Percentiles rank a stretch among this genome's conserved stretches.
These are phyloP conservation scores for Pseudozyma hubeiensis DNA, from an alignment of 1,284 basidiomycete genomes.

Conservation along the genomic window DNA sequence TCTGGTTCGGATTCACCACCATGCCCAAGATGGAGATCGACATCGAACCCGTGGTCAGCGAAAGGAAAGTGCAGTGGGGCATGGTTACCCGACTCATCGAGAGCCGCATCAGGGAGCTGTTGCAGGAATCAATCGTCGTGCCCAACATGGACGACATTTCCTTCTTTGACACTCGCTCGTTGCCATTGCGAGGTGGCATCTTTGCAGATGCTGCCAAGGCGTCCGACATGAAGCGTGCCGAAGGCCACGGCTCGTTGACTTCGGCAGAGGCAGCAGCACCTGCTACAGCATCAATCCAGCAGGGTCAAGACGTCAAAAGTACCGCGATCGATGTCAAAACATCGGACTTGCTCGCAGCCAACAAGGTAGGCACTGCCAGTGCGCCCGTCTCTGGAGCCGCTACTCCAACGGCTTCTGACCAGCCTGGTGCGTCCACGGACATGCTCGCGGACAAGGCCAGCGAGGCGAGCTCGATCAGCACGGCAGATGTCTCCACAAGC, in stretches of 20 bases:
- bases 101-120: slow-evolving; percentile 85
- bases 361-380: slow-evolving; percentile 26
- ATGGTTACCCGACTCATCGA: slow-evolving; percentile 92
- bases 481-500: slow-evolving; percentile 5
- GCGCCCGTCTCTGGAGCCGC: slow-evolving; percentile 46
- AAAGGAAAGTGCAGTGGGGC: slow-evolving; percentile 88
- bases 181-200: slow-evolving; percentile 83
- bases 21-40: slow-evolving; percentile 87
- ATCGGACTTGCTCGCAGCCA: slow-evolving; percentile 30
- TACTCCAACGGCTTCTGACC: slow-evolving; percentile 24
- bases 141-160: slow-evolving; percentile 98
- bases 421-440: slow-evolving; percentile 7
- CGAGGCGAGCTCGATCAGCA: slow-evolving; percentile 22
- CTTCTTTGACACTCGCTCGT: slow-evolving; percentile 83
- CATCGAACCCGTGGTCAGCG: slow-evolving; percentile 92
- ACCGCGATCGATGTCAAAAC: slow-evolving; percentile 10
- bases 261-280: slow-evolving; percentile 8
- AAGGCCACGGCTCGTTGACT: slow-evolving; percentile 9
- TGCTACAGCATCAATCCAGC: slow-evolving; percentile 2
- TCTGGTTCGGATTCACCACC: slow-evolving; percentile 98
- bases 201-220: slow-evolving; percentile 79
- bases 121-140: slow-evolving; percentile 89
- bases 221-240: slow-evolving; percentile 12
- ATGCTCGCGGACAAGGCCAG: slow-evolving; percentile 4
- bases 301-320: slow-evolving; percentile 15